Evolutionary conservation across 2,329 filamentous ascomycete genomes (phyloP).

Genomic region (Alternaria sp.): DNA sequence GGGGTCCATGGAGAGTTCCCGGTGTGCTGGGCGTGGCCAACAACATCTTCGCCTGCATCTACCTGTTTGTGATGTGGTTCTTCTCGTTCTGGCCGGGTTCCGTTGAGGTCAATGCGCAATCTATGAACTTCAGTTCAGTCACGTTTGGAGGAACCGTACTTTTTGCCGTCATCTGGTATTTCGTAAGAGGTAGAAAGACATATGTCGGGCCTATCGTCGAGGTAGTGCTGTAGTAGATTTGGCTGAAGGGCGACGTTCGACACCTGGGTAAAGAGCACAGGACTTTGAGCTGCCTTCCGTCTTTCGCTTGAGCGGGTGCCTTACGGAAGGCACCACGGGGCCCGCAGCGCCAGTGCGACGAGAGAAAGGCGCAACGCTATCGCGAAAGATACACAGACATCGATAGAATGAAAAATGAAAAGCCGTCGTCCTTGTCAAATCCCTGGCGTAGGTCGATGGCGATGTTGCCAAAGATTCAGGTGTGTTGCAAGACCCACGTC

Average conservation of each 20-base stretch:
- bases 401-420: background rate
- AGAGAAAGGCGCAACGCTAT: background rate
- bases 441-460: no score
- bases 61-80: constrained; percentile 18
- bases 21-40: constrained; percentile 10
- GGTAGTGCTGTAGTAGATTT: background rate
- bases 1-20: constrained; percentile 5
- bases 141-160: constrained; percentile 20
- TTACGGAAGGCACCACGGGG: background rate
- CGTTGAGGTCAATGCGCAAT: background rate
- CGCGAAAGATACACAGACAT: background rate
- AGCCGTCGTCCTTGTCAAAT: no score
- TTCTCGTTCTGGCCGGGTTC: constrained; percentile 24
- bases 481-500: no score
- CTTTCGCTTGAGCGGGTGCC: no score
- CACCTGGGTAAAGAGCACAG: background rate
- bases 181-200: constrained; percentile 11
- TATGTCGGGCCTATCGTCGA: constrained; percentile 29
- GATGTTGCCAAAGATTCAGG: no score
- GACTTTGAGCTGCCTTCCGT: background rate
- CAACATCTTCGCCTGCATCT: constrained; percentile 11
- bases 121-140: constrained; percentile 26
- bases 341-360: background rate
- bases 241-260: background rate
- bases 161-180: constrained; percentile 14